Evolutionary conservation across 2,329 filamentous ascomycete species (phyloP), one percentile per base, ranked within the genome.

Genomic region (Fusarium sp.): DNA sequence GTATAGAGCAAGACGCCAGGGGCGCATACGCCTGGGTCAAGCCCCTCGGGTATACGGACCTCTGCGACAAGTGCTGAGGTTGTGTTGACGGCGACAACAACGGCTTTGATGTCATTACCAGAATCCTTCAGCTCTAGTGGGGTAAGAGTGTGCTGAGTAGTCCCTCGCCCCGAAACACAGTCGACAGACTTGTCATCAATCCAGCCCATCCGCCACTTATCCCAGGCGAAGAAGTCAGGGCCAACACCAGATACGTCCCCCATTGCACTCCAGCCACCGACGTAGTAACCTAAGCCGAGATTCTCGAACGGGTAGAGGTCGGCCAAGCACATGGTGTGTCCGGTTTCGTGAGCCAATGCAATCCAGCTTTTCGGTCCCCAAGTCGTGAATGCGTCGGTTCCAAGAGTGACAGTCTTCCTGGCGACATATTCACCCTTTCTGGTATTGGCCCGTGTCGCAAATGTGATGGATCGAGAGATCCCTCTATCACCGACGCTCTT

Each of bases 161-260:
- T 74, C 18, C 74, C 76, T 8, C 47, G 22, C 3, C 57, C 58
- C 3, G 64, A 47, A n/a, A 81, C 66, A 58, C 80, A 82, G 22
- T 77, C 78, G 29, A 81, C n/a, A 53, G 78, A 73, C 9, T 67
- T 61, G 40, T 82, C 80, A 1, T 56, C 27, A 2, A 82, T 53
- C 80, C 80, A 81, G 20, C 79, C 80, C 20, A 81, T 65, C 43
- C 78, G 72, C 79, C 80, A 82, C 70, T 82, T 80, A 56, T 81
- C 75, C 80, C 80, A 81, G 3, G 78, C 77, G 34, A 81, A 80
- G 49, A 76, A 81, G 34, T 82, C 79, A 12, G 78, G 79, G 15
- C 70, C 76, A 2, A 75, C 76, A 1, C 78, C 80, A 44, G 67
- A 73, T 24, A 81, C 75, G 9, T 77, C 67, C 20, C 79, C 80